These are phyloP conservation scores for Paracoccidioides lutzii DNA, from an alignment of 2,329 filamentous ascomycete species.

Conservation along the genomic window DNA sequence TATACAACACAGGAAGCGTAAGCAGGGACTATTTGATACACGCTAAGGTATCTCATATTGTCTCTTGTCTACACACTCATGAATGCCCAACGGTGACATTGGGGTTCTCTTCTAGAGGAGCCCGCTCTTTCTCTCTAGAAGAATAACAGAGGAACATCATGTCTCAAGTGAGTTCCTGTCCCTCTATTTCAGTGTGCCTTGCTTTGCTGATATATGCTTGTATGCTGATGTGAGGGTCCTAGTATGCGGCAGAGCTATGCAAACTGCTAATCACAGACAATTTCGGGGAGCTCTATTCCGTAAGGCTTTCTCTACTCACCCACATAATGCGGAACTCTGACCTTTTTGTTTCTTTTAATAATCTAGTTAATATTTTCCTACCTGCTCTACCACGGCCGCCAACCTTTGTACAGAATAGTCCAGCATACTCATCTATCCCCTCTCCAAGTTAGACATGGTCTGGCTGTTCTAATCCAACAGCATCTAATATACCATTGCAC, in stretches of 20 bases:
- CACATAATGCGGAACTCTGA: conserved; percentile 3
- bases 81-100: conserved; percentile 48
- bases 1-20: conserved; percentile 11
- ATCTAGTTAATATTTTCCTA: conserved; percentile 71
- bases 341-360: background rate
- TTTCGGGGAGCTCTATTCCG: conserved; percentile 83
- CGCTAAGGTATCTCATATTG: background rate
- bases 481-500: conserved; percentile 67
- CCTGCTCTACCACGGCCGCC: conserved; percentile 66
- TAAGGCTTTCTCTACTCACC: conserved; percentile 37
- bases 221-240: conserved; percentile 13
- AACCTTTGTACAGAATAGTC: conserved; percentile 55
- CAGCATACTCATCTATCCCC: conserved; percentile 59
- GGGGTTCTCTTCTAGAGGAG: conserved; percentile 61
- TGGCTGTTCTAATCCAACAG: conserved; percentile 77
- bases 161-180: conserved; percentile 40
- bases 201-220: conserved; percentile 12
- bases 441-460: conserved; percentile 66
- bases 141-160: conserved; percentile 25
- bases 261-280: conserved; percentile 76
- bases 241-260: conserved; percentile 77
- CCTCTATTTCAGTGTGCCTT: background rate
- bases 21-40: conserved; percentile 12
- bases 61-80: conserved; percentile 10
- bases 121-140: conserved; percentile 56